Conservation (phyloP, 169 alveolate species). For the Plasmodium reichenowi region DNA sequence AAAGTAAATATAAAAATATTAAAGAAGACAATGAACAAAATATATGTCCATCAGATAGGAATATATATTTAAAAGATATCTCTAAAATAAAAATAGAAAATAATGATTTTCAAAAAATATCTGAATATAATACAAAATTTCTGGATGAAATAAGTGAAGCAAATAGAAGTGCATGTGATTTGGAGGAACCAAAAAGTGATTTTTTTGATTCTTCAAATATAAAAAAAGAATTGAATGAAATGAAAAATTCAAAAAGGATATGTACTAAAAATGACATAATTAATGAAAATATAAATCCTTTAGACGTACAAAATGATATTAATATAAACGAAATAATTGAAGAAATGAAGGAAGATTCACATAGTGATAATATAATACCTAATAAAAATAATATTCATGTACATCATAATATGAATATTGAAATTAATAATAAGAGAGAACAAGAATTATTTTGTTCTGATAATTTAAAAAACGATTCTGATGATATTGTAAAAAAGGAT, state of each 20-base stretch:
- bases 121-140: constrained; percentile 31
- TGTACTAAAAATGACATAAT: background rate
- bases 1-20: background rate
- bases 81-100: background rate
- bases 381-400: background rate
- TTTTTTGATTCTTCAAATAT: background rate
- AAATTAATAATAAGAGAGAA: background rate
- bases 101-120: constrained; percentile 1
- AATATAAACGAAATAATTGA: background rate
- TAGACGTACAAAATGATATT: background rate
- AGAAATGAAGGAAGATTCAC: background rate
- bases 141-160: constrained; percentile 20
- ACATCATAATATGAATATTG: background rate
- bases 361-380: background rate
- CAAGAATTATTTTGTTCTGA: background rate
- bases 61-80: background rate
- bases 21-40: background rate
- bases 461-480: constrained; percentile 6
- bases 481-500: background rate
- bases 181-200: background rate
- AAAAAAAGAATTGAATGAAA: background rate
- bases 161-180: background rate
- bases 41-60: background rate
- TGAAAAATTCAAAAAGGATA: background rate
- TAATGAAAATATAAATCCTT: background rate